Evolutionary conservation across 2,329 filamentous ascomycete species (phyloP), one percentile per base, ranked within the genome.

Genomic region (Alternaria rosae): DNA sequence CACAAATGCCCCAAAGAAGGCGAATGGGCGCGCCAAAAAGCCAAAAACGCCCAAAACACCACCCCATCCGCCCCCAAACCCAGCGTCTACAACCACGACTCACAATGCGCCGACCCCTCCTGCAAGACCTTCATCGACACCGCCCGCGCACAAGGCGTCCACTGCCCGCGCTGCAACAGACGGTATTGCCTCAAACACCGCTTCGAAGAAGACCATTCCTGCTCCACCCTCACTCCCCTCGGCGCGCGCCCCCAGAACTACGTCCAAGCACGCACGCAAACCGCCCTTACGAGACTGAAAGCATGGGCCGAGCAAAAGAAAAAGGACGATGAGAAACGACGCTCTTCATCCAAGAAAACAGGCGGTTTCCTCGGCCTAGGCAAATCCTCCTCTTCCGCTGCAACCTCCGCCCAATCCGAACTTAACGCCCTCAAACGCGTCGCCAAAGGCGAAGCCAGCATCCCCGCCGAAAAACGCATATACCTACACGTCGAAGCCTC

Each of bases 401-500:
- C 89, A 0, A 86, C 91, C 0, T 87, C 89, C 51, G 86, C 90
- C 3, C 70, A 92, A 17, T 83, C 89, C 3, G 92, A 91, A 6
- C 84, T 94, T 7, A 93, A 93, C 66, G 88, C 86, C 10, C 83
- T 99, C 43, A 97, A 97, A 82, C 91, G 91, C 76, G 89, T 87
- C 1, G 94, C 95, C 3, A 97, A 97, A 81, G 96, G 96, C 1
- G 94, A 98, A 67, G 88, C 89, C 10, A 94, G 93, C 72, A 80
- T 97, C 0, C 85, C 93, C 0, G 79, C 84, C 0, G 93, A 97
- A 67, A 97, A 96, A 82, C 84, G 95, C n/a, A 82, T 99, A 2
- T 98, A 98, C 76, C 76, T 99, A 1, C 90, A 92, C 75, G 92
- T 97, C 17, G 94, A 98, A 77, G 95, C 94, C 0, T 93, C 94